phyloP scores from a whole-genome alignment of 139 green algal genomes.

The Desmodesmus armatus region DNA sequence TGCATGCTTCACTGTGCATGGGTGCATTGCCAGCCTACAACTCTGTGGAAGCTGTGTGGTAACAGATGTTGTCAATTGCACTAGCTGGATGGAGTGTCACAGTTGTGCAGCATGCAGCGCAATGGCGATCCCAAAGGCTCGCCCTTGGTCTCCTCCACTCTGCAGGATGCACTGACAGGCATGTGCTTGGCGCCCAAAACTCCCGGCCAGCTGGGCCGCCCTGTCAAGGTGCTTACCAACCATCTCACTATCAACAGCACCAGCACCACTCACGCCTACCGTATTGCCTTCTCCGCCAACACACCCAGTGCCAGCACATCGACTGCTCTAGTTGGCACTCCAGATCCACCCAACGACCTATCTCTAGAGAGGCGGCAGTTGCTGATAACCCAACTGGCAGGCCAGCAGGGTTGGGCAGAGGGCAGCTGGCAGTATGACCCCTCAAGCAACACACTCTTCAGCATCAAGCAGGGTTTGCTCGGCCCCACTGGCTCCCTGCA shows the following conservation, averaged over 20 bases:
- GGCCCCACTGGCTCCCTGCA: neutral
- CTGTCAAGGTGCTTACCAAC: neutral
- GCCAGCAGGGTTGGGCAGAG: neutral
- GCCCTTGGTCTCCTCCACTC: too few relatives aligned
- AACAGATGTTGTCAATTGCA: neutral
- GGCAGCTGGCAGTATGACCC: constrained; percentile 33
- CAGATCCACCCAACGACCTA: too few relatives aligned
- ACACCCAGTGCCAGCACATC: too few relatives aligned
- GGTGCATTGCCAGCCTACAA: too few relatives aligned
- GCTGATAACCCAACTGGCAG: neutral
- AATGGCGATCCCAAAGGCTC: too few relatives aligned
- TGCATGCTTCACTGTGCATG: too few relatives aligned
- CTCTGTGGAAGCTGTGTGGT: neutral
- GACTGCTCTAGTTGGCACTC: too few relatives aligned
- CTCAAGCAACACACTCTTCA: constrained; percentile 9
- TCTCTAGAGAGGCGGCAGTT: constrained; percentile 16
- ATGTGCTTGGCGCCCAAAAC: neutral
- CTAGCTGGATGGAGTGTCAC: neutral
- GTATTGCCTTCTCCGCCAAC: too few relatives aligned
- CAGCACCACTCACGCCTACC: neutral
- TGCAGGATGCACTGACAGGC: constrained; percentile 20
- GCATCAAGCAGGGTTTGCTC: neutral
- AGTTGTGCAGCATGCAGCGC: too few relatives aligned
- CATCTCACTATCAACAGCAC: neutral
- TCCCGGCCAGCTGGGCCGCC: constrained; percentile 5